Evolutionary conservation across 2,329 filamentous ascomycete species (phyloP).

Genomic region (Kalmusia sp.): DNA sequence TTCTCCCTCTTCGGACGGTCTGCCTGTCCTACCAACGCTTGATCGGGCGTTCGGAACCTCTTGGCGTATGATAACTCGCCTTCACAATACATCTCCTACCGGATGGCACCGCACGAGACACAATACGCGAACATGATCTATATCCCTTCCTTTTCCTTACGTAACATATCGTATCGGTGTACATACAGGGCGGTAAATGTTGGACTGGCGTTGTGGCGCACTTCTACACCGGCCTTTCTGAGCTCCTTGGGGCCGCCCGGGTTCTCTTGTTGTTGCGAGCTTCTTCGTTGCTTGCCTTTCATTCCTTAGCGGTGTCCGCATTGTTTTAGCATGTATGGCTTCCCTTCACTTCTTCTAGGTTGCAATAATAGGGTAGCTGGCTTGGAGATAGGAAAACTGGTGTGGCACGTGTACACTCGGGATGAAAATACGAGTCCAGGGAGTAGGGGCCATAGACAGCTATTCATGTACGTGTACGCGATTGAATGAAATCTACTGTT

Average conservation of each 20-base stretch:
- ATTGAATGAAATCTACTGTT: constrained; percentile 1
- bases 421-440: too few species aligned
- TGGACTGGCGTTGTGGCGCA: constrained; percentile 13
- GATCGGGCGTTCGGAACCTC: constrained; percentile 27
- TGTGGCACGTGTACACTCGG: background rate
- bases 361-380: background rate
- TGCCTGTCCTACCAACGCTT: constrained; percentile 33
- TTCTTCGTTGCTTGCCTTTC: constrained; percentile 3
- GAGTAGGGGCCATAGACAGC: background rate
- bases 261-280: background rate
- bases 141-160: constrained; percentile 11
- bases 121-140: constrained; percentile 9
- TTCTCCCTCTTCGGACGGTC: constrained; percentile 27
- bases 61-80: constrained; percentile 36
- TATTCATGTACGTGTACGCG: constrained; percentile 3
- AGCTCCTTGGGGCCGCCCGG: background rate
- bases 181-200: constrained; percentile 12
- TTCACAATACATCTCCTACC: constrained; percentile 7
- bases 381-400: background rate
- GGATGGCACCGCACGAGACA: constrained; percentile 6
- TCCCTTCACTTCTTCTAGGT: background rate
- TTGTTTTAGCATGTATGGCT: background rate
- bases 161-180: constrained; percentile 16
- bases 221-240: constrained; percentile 7
- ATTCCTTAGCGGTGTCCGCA: constrained; percentile 2